Evolutionary conservation across 495 filamentous ascomycete genomes (phyloP), one percentile per base, ranked within the genome.

Genomic region (Ascodesmis nigricans): DNA sequence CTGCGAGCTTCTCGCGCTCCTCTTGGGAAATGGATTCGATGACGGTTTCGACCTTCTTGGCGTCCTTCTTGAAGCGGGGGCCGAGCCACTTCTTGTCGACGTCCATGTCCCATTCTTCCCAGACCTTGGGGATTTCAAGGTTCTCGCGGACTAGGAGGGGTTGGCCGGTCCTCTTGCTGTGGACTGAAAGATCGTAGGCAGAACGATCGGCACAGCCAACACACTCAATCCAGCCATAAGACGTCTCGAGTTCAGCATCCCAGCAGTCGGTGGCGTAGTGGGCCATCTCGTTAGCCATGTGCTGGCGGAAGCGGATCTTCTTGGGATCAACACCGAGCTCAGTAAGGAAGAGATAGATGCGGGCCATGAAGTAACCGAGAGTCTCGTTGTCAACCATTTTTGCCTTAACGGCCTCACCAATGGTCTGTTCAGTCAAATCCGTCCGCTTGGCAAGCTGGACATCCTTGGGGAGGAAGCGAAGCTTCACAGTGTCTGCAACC

Each of bases 221-320:
- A 45, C 70, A 73, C 51, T 75, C 71, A 35, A 75, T 64, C 72
- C 71, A 75, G 36, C 72, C 72, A 47, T 73, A 75, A 30, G 59
- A 66, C 14, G 66, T 75, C 13, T 64, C 43, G 7, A 75, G 54
- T 36, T 75, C 71, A 9, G 69, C 71, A 52, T 77, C 72, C 70
- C 70, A 75, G 46, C 71, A 77, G 47, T 75, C 71, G 1, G 64
- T 53, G 15, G 72, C 72, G 37, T 74, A 77, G 50, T 75, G 72
- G 11, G 72, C 72, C 71, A 75, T 75, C 50, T 76, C 72, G 41
- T 75, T 75, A 3, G 65, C 61, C 66, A 77, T 71, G 41, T 77
- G 71, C 42, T 77, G 72, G 38, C 71, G 58, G 47, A 75, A 77
- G 22, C 71, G 63, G 34, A 73, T 54, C 54, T 75, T 75, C 8